These are phyloP conservation scores for Austropuccinia psidii DNA, from an alignment of 1,284 basidiomycete genomes.

Conservation along the genomic window DNA sequence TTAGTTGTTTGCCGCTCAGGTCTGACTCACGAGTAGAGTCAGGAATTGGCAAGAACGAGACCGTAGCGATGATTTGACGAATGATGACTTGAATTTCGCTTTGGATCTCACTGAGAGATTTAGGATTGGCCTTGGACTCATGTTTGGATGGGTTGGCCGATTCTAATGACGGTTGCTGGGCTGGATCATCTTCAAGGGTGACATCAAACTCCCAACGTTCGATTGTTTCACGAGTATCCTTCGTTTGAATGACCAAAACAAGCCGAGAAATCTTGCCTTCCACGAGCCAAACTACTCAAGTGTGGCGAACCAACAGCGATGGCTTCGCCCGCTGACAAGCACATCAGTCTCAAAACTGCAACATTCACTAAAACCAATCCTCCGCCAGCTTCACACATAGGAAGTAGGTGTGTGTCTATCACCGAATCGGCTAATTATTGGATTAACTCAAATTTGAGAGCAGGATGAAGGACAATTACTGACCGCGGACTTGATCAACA, in stretches of 20 bases:
- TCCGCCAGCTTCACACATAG: neutral
- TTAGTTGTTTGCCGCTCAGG: neutral
- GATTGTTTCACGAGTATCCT: constrained; percentile 70
- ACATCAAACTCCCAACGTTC: constrained; percentile 99
- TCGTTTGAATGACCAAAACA: constrained; percentile 90
- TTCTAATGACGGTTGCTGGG: neutral
- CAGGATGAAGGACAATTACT: constrained; percentile 56
- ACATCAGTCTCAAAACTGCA: neutral
- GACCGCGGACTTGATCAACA: constrained; percentile 62
- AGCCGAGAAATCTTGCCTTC: constrained; percentile 81
- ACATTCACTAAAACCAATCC: neutral
- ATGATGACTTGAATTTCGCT: constrained; percentile 95
- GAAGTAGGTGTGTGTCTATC: neutral
- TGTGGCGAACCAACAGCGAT: neutral
- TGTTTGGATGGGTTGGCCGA: neutral
- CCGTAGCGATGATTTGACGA: constrained; percentile 94
- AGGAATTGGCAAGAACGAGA: constrained; percentile 89
- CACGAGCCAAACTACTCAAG: constrained; percentile 60
- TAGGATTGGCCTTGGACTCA: constrained; percentile 40
- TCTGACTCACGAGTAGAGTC: constrained; percentile 49
- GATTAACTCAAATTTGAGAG: neutral
- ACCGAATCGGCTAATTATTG: neutral
- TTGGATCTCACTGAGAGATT: constrained; percentile 82
- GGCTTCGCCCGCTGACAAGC: neutral
- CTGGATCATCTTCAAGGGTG: constrained; percentile 56